Evolutionary conservation across 495 filamentous ascomycete species (phyloP).

Genomic region (Aspergillus hancockii): DNA sequence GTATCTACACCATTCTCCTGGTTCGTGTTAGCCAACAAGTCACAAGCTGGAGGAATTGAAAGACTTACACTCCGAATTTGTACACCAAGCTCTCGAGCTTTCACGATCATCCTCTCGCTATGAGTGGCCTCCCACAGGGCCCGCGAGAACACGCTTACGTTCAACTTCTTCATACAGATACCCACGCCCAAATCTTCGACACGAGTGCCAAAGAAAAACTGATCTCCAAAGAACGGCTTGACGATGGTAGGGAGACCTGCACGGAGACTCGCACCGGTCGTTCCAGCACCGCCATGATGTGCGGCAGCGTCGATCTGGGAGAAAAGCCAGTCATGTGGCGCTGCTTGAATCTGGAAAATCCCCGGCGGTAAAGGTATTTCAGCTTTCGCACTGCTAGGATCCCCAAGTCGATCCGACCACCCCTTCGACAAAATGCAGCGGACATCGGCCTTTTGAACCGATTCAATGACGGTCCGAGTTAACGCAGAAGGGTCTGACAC

Average conservation of each 20-base stretch:
- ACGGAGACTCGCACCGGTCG: conserved; percentile 89
- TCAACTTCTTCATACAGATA: conserved; percentile 85
- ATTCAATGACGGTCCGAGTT: conserved; percentile 86
- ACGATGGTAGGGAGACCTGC: conserved; percentile 93
- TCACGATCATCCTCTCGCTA: conserved; percentile 83
- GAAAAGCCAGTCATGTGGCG: conserved; percentile 97
- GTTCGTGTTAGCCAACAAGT: conserved; percentile 8
- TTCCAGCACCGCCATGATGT: conserved; percentile 94
- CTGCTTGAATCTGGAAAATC: conserved; percentile 84
- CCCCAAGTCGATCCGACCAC: conserved; percentile 91
- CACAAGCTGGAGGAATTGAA: not conserved
- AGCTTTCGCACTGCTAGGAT: conserved; percentile 53
- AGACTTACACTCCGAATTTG: conserved; percentile 78
- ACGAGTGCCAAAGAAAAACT: conserved; percentile 90
- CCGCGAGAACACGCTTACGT: conserved; percentile 74
- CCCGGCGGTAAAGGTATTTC: conserved; percentile 77
- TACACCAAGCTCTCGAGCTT: conserved; percentile 77
- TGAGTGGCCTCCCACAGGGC: conserved; percentile 93
- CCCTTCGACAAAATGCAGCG: conserved; percentile 95
- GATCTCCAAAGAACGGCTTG: conserved; percentile 96
- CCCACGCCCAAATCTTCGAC: conserved; percentile 93
- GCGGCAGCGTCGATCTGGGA: conserved; percentile 89
- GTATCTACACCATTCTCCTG: conserved; percentile 87
- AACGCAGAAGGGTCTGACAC: conserved; percentile 88
- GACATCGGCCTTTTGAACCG: conserved; percentile 87